These are phyloP conservation scores for Coemansia sp. DNA, from an alignment of 192 early-diverging fungal genomes.

Conservation along the genomic window DNA sequence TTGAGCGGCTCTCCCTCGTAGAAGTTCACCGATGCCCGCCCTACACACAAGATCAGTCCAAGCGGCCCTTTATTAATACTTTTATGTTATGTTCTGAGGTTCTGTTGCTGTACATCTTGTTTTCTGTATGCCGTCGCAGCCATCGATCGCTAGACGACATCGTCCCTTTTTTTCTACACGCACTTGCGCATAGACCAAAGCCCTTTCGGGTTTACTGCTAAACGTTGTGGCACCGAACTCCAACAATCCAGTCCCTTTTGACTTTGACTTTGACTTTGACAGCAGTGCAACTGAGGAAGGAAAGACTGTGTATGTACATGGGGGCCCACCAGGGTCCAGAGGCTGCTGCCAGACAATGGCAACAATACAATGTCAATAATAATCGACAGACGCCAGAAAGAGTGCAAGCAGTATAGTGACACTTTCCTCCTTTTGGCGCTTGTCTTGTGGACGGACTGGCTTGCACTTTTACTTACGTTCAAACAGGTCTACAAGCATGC, in stretches of 20 bases:
- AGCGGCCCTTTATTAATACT: too few relatives aligned
- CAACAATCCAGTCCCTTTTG: background rate
- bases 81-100: too few relatives aligned
- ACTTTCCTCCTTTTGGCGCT: background rate
- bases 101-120: too few relatives aligned
- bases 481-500: conserved; percentile 54
- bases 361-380: background rate
- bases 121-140: too few relatives aligned
- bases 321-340: background rate
- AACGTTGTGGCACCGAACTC: background rate
- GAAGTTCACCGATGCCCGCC: conserved; percentile 78
- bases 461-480: conserved; percentile 34
- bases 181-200: background rate
- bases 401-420: background rate
- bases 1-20: conserved; percentile 79
- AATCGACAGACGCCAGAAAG: background rate
- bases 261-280: too few relatives aligned
- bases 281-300: background rate
- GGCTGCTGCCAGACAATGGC: background rate
- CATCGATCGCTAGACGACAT: too few relatives aligned
- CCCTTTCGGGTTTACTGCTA: background rate
- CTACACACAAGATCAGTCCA: conserved; percentile 33
- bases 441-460: background rate
- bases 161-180: background rate
- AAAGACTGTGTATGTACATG: background rate